Evolutionary conservation across 345 rosid species (phyloP).

Genomic region (Populus alba): DNA sequence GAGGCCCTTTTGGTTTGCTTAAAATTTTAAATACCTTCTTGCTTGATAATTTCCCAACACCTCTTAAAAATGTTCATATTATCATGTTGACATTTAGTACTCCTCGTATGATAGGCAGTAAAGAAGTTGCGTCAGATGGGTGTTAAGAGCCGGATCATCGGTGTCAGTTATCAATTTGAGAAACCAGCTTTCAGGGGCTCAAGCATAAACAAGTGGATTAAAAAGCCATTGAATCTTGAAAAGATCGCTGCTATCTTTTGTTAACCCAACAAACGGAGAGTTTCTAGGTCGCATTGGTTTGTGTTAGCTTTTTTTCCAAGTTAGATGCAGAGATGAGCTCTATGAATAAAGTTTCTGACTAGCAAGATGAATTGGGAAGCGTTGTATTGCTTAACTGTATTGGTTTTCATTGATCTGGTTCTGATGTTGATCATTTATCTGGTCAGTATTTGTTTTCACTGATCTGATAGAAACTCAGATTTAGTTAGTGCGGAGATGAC

Average conservation of each 20-base stretch:
- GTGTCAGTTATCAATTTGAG: neutral
- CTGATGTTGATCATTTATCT: neutral
- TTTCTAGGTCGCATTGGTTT: neutral
- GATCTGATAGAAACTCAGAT: too few species aligned
- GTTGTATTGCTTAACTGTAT: neutral
- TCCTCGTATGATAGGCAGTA: neutral
- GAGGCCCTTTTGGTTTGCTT: neutral
- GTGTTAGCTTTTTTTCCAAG: neutral
- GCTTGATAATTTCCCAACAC: neutral
- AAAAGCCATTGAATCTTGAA: neutral
- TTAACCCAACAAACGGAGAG: neutral
- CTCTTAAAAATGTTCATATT: neutral
- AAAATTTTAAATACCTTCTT: neutral
- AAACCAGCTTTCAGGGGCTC: neutral
- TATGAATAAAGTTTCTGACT: neutral
- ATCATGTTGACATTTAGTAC: neutral
- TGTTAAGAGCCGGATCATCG: neutral
- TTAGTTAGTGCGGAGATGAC: too few species aligned
- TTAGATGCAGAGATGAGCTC: neutral
- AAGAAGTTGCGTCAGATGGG: neutral
- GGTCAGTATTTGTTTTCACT: too few species aligned
- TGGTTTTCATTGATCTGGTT: neutral
- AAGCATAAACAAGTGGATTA: neutral
- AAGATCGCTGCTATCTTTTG: neutral
- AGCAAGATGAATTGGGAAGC: neutral